A percentile compares a stretch with the other conserved stretches of the same genome.
Evolutionary conservation across 352 stramenopile species (phyloP).

Genomic region (Lagenidium giganteum): DNA sequence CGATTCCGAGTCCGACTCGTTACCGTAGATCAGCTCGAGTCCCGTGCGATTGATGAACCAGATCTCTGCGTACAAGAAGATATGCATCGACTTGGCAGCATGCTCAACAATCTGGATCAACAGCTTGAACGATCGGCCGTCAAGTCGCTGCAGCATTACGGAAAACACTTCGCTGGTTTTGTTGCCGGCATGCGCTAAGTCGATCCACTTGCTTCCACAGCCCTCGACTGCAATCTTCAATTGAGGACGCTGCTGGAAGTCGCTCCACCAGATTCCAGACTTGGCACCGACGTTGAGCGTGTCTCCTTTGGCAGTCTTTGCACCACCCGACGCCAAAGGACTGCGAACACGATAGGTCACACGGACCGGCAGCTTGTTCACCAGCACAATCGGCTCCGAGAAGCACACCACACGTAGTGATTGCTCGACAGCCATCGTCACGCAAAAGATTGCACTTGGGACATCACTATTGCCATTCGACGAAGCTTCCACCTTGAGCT

Average conservation of each 20-base stretch:
- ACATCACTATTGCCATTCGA: slow-evolving; percentile 16
- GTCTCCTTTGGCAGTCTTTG: slow-evolving; percentile 25
- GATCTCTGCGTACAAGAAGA: slow-evolving; percentile 56
- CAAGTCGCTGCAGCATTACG: slow-evolving; percentile 47
- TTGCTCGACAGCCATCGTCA: slow-evolving; percentile 57
- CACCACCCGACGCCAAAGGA: slow-evolving; percentile 21
- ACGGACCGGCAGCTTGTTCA: slow-evolving; percentile 78
- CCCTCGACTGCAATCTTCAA: slow-evolving; percentile 67
- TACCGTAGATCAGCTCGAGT: slow-evolving; percentile 68
- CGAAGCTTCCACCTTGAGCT: slow-evolving; percentile 59
- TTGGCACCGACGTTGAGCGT: slow-evolving; percentile 50
- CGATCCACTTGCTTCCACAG: slow-evolving; percentile 68
- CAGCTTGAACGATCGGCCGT: slow-evolving; percentile 63
- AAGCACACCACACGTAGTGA: slow-evolving; percentile 61
- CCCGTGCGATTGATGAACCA: slow-evolving; percentile 84
- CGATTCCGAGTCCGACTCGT: slow-evolving; percentile 48
- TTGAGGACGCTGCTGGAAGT: slow-evolving; percentile 51
- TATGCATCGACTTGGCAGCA: slow-evolving; percentile 32
- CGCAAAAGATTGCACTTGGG: slow-evolving; percentile 56
- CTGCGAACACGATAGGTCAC: slow-evolving; percentile 51
- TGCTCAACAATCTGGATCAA: slow-evolving; percentile 57
- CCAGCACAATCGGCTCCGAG: slow-evolving; percentile 61
- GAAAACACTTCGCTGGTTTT: slow-evolving; percentile 51
- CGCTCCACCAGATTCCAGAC: slow-evolving; percentile 74
- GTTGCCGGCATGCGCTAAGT: slow-evolving; percentile 39